A percentile compares a stretch with the other conserved stretches of the same genome.
Conservation (phyloP, 345 rosid genomes). For the Pelargonium nanum region DNA sequence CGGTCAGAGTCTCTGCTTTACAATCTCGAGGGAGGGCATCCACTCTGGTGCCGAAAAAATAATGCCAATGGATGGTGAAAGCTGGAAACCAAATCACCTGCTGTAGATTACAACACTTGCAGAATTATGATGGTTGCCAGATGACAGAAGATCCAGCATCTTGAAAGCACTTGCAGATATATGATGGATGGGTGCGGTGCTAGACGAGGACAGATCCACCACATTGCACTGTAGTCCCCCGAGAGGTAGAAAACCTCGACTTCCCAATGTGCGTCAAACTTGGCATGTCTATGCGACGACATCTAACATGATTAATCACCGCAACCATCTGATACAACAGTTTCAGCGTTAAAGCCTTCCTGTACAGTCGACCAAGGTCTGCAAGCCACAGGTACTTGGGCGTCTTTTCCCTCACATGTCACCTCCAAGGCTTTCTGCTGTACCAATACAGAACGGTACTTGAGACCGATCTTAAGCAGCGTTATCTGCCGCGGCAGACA, state of each 20-base stretch:
- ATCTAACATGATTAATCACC: background rate
- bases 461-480: slow-evolving; percentile 12
- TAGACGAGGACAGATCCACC: too few species aligned
- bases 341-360: slow-evolving; percentile 3
- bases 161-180: too few species aligned
- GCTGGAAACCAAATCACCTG: slow-evolving; percentile 14
- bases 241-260: slow-evolving; percentile 4
- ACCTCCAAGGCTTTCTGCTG: slow-evolving; percentile 12
- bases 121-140: too few species aligned
- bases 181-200: too few species aligned
- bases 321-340: slow-evolving; percentile 8
- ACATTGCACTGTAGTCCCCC: background rate
- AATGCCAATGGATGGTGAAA: slow-evolving; percentile 18
- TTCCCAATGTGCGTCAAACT: background rate
- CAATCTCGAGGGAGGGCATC: slow-evolving; percentile 18
- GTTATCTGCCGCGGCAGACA: too few species aligned
- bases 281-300: background rate
- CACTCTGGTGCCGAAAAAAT: slow-evolving; percentile 22
- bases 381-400: slow-evolving; percentile 11
- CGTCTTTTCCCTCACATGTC: slow-evolving; percentile 5
- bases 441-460: slow-evolving; percentile 9
- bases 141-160: too few species aligned
- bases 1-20: slow-evolving; percentile 23
- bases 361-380: slow-evolving; percentile 2
- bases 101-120: slow-evolving; percentile 14